These are phyloP conservation scores for Cinnamomum micranthum DNA, from an alignment of 164 flowering plant genomes.

Conservation along the genomic window DNA sequence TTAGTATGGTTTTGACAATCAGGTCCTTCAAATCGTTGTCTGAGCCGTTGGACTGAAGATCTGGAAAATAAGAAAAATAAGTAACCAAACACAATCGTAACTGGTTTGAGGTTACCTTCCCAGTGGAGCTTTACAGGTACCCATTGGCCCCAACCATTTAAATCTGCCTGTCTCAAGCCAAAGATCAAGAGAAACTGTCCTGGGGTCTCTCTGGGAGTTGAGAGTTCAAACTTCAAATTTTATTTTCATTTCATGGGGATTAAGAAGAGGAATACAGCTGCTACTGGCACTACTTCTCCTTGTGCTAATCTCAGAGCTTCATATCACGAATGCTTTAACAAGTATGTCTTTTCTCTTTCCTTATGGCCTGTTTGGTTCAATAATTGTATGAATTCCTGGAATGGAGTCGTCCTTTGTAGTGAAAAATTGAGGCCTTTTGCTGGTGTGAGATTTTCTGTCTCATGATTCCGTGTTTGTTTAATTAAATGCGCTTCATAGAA, in stretches of 20 bases:
- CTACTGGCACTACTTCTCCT: conserved; percentile 78
- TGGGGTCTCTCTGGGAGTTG: not conserved
- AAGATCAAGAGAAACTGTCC: not conserved
- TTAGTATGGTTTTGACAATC: too few relatives aligned
- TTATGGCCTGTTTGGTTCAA: not conserved
- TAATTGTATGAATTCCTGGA: not conserved
- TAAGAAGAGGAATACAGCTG: conserved; percentile 28
- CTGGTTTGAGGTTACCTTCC: too few relatives aligned
- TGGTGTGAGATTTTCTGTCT: not conserved
- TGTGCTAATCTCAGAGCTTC: conserved; percentile 76
- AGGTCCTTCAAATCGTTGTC: too few relatives aligned
- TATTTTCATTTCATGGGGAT: conserved; percentile 22
- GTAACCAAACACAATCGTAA: too few relatives aligned
- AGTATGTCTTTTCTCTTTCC: conserved; percentile 22
- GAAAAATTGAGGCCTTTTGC: not conserved
- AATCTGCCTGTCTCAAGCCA: not conserved
- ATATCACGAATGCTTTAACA: conserved; percentile 81
- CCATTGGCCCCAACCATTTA: too few relatives aligned
- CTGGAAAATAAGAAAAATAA: too few relatives aligned
- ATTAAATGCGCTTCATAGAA: not conserved
- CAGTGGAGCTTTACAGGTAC: too few relatives aligned
- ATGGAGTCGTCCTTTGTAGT: not conserved
- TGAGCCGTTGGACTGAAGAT: too few relatives aligned
- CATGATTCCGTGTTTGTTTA: not conserved
- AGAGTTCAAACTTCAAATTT: not conserved